phyloP scores from a whole-genome alignment of 768 basidiomycete species.

The Polyporus arcularius region DNA sequence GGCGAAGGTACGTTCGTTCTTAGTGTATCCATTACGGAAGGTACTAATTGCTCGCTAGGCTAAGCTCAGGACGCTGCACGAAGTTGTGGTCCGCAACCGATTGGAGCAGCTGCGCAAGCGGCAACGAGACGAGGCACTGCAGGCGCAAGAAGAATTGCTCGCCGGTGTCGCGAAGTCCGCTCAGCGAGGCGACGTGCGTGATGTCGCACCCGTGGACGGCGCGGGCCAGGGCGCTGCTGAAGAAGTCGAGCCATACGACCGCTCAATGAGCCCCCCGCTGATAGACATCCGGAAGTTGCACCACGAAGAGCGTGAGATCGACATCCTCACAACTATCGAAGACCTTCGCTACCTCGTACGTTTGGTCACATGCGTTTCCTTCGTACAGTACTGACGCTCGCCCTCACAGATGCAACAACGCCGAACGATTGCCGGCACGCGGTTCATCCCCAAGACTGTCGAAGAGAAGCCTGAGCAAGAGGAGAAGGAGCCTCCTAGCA shows the following conservation, averaged over 20 bases:
- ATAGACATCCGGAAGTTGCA: constrained; percentile 70
- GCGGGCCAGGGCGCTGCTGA: constrained; percentile 46
- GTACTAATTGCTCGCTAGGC: constrained; percentile 49
- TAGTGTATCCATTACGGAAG: neutral
- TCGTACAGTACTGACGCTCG: constrained; percentile 7
- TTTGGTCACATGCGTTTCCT: constrained; percentile 5
- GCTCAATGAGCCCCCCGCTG: constrained; percentile 83
- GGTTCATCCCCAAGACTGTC: constrained; percentile 80
- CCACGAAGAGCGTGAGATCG: constrained; percentile 79
- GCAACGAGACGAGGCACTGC: constrained; percentile 93
- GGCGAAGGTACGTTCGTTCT: constrained; percentile 66
- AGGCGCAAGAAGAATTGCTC: constrained; percentile 88
- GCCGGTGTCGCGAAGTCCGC: constrained; percentile 73
- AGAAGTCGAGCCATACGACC: constrained; percentile 77
- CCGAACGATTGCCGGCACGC: constrained; percentile 77
- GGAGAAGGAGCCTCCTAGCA: constrained; percentile 57
- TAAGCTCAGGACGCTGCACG: constrained; percentile 88
- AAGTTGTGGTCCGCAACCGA: constrained; percentile 95
- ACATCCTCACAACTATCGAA: constrained; percentile 70
- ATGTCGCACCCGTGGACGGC: constrained; percentile 35
- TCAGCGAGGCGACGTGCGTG: constrained; percentile 45
- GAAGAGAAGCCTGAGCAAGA: constrained; percentile 61
- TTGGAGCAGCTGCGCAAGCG: constrained; percentile 94
- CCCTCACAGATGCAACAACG: constrained; percentile 72
- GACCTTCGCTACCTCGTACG: constrained; percentile 67